Evolutionary conservation across 139 green algal species (phyloP), one percentile per base, ranked within the genome.

Genomic region (Mychonastes homosphaera): DNA sequence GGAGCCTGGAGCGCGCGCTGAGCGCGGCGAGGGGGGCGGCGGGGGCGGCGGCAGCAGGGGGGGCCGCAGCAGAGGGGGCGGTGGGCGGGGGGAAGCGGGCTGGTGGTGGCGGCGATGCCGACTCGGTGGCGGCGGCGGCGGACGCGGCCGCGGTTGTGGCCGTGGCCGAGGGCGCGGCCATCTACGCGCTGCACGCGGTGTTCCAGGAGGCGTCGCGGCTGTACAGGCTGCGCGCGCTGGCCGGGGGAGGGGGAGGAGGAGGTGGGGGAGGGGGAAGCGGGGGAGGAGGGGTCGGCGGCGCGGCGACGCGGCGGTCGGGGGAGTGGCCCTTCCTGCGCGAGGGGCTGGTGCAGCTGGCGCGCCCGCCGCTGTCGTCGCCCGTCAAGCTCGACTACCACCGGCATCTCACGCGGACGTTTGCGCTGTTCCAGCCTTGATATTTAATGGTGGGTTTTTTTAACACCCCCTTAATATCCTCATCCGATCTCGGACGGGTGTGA

Each of bases 1-100:
- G 76, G 2, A 75, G 79, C 4, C 48, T 87, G 38, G 79, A 84
- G 47, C 62, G 75, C 1, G 62, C 73, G 1, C 61, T 90, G 16
- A 52, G 23, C 13, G 34, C 59, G 1, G 48, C 79, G 32, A 41
- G 39, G 13, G 53, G 13, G 21, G 56, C 62, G 5, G 56, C 69
- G 38, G 58, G 64, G 40, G 64, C 30, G 23, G 54, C 40, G 2
- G 49, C 32, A 33, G 35, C 32, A 30, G 52, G 53, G 49, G 46
- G 40, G 56, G 50, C 51, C 40, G 21, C 24, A 38, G 1, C 5
- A 35, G 26, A 41, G 36, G 18, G 10, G 29, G n/a, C 50, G 48
- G 3, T 18, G 41, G 16, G 44, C 6, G 2, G 21, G 29, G 36
- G 50, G 27, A n/a, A n/a, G n/a, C n/a, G n/a, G n/a, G n/a, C n/a